Evolutionary conservation across 768 basidiomycete species (phyloP).

Genomic region (Pisolithus tinctorius): DNA sequence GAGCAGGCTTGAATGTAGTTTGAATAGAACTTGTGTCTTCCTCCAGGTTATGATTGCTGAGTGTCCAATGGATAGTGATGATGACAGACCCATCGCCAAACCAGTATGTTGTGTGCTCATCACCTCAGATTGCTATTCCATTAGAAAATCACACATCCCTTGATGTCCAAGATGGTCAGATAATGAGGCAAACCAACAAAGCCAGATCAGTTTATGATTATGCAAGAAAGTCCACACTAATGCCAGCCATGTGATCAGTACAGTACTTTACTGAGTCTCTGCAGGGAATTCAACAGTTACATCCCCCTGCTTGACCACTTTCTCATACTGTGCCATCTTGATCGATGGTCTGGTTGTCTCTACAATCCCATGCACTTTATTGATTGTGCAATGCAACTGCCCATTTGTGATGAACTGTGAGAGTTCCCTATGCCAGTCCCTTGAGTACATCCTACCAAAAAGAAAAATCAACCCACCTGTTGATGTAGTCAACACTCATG

Average conservation of each 20-base stretch:
- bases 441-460: too few species aligned
- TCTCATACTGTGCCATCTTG: conserved; percentile 87
- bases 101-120: too few species aligned
- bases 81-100: too few species aligned
- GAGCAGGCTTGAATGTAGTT: too few species aligned
- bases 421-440: conserved; percentile 56
- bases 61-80: too few species aligned
- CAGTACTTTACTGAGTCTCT: conserved; percentile 86
- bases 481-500: conserved; percentile 31
- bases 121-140: too few species aligned
- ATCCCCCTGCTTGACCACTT: conserved; percentile 91
- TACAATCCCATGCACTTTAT: conserved; percentile 91
- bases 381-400: conserved; percentile 81
- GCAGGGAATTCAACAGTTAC: conserved; percentile 79
- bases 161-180: too few species aligned
- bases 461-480: too few species aligned
- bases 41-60: too few species aligned
- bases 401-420: conserved; percentile 87
- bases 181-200: conserved; percentile 1
- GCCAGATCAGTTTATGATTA: too few species aligned
- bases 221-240: background rate
- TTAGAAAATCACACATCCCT: too few species aligned
- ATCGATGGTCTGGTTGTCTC: conserved; percentile 76
- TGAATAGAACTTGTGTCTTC: too few species aligned
- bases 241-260: conserved; percentile 27